phyloP scores from a whole-genome alignment of 257 asterid genomes.

The Haberlea rhodopensis region DNA sequence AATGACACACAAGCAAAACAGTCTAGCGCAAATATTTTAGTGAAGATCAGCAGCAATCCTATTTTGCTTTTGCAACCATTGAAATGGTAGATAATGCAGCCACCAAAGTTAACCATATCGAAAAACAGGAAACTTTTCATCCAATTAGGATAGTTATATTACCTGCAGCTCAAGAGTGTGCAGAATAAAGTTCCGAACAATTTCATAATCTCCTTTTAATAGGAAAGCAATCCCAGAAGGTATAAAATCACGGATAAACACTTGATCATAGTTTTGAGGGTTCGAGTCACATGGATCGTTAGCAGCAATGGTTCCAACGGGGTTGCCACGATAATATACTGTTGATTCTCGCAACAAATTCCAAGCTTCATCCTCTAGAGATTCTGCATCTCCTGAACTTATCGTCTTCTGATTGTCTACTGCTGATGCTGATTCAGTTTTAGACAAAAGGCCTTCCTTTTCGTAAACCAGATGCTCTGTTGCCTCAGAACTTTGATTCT shows the following conservation, averaged over 20 bases:
- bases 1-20: neutral
- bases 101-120: slow-evolving; percentile 6
- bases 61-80: slow-evolving; percentile 10
- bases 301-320: no score
- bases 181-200: slow-evolving; percentile 74
- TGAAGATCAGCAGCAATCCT: neutral
- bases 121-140: slow-evolving; percentile 6
- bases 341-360: no score
- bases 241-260: no score
- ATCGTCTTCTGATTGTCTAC: no score
- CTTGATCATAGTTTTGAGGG: slow-evolving; percentile 80
- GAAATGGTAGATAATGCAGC: slow-evolving; percentile 5
- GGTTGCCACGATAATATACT: no score
- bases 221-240: no score
- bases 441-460: no score
- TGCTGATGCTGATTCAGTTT: no score
- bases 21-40: neutral
- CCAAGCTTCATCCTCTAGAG: no score
- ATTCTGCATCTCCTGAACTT: no score
- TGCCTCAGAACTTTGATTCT: no score
- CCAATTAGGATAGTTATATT: slow-evolving; percentile 13
- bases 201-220: slow-evolving; percentile 80
- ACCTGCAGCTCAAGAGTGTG: slow-evolving; percentile 98
- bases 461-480: no score
- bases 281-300: slow-evolving; percentile 79